Percentiles rank a stretch among this genome's conserved stretches.
These are phyloP conservation scores for Phialemoniopsis sp. DNA, from an alignment of 2,329 filamentous ascomycete species.

Conservation along the genomic window DNA sequence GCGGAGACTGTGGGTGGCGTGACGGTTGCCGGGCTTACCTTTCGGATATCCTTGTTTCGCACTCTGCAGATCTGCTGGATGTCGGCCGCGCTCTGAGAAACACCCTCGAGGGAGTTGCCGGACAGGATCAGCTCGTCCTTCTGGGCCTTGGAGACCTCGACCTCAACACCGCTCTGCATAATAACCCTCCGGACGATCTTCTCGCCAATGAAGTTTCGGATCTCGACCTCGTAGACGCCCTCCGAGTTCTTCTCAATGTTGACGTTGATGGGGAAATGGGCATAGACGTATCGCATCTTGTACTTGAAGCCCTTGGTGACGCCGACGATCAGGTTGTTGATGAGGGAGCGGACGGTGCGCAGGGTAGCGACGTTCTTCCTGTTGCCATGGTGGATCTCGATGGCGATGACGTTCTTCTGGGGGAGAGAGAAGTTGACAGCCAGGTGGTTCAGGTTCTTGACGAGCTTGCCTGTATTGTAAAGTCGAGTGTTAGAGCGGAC, in stretches of 20 bases:
- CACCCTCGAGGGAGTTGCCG: conserved; percentile 95
- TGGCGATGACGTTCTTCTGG: conserved; percentile 82
- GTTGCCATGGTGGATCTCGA: conserved; percentile 97
- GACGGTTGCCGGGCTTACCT: no score
- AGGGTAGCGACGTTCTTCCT: conserved; percentile 98
- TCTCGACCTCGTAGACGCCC: conserved; percentile 88
- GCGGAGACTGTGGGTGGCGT: no score
- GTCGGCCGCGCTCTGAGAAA: conserved; percentile 97
- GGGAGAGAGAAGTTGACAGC: conserved; percentile 92
- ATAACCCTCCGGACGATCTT: conserved; percentile 93
- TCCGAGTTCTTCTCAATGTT: conserved; percentile 96
- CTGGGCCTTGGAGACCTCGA: conserved; percentile 83
- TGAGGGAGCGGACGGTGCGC: conserved; percentile 94
- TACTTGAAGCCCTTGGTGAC: conserved; percentile 99
- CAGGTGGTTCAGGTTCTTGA: conserved; percentile 94
- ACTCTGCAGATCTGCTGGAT: conserved; percentile 99
- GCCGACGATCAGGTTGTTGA: conserved; percentile 98
- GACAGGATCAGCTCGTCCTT: conserved; percentile 96
- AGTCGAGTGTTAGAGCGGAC: conserved; percentile 3
- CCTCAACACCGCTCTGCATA: conserved; percentile 87
- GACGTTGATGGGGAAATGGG: conserved; percentile 99
- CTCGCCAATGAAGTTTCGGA: conserved; percentile 99
- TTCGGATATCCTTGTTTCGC: conserved; percentile 99
- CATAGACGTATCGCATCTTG: conserved; percentile 99
- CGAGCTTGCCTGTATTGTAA: conserved; percentile 71